Evolutionary conservation across 352 stramenopile species (phyloP), one percentile per base, ranked within the genome.

Genomic region (Pythium phragmitis): DNA sequence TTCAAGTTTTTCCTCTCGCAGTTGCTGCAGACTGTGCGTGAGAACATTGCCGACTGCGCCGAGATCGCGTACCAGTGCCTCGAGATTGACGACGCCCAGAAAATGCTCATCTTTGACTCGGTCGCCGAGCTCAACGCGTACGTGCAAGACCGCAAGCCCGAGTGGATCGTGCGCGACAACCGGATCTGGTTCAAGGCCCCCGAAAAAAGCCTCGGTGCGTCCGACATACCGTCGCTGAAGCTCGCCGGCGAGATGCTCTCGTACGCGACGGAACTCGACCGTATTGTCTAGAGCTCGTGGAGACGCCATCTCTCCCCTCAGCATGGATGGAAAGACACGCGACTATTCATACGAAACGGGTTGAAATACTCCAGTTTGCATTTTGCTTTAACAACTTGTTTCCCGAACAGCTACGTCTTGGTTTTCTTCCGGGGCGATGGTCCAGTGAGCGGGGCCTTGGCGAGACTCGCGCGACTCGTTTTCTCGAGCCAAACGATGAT

Each of bases 251-350:
- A 99, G 75, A 98, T 81, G 65, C 80, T 99, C 23, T 96, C 87
- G 69, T 98, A 98, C 78, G 96, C 96, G 33, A 98, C 94, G 34
- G 96, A 99, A 74, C 81, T 99, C 50, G 90, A 97, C 70, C 87
- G 90, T 64, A 97, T 97, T 65, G 90, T 97, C 54, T 97, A 93
- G 34, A 39, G 11, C 11, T 13, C 4, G 7, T 39, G 34, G 34
- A 11, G 34, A 39, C 34, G 34, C 34, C 7, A 3, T 30, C 26
- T 30, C 26, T 5, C 26, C 4, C 26, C 26, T 30, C 26, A 30
- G 26, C 26, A 30, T 30, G 26, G 26, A 1, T 30, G 26, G 26
- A 30, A 30, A 30, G 26, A 30, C 26, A 30, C 4, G 26, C 2
- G 26, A 30, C 26, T 5, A 30, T 30, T 30, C 26, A 30, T 30